Evolutionary conservation across 2,329 filamentous ascomycete genomes (phyloP).

Genomic region (Parastagonospora nodorum): DNA sequence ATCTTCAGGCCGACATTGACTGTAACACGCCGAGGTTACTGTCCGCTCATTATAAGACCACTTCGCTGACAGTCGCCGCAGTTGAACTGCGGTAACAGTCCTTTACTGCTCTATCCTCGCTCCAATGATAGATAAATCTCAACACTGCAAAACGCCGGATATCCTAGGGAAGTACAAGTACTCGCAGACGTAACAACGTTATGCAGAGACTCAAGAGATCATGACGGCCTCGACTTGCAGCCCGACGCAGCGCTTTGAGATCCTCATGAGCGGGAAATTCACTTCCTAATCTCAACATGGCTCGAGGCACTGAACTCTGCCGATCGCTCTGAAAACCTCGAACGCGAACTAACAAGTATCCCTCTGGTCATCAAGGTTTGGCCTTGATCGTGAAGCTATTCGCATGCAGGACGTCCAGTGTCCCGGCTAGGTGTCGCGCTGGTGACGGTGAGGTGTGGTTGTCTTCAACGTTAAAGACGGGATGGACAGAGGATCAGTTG

Average conservation of each 20-base stretch:
- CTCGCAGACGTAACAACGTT: constrained; percentile 22
- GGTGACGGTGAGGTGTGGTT: too few species aligned
- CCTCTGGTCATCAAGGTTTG: constrained; percentile 35
- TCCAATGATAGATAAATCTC: constrained; percentile 9
- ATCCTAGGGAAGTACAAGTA: constrained; percentile 23
- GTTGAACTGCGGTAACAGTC: background rate
- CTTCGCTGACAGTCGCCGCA: background rate
- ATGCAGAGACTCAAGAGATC: constrained; percentile 21
- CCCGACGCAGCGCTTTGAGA: constrained; percentile 6
- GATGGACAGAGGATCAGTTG: constrained; percentile 54
- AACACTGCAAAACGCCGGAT: constrained; percentile 3
- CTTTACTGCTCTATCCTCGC: background rate
- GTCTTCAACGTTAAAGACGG: constrained; percentile 55
- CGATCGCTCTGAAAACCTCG: constrained; percentile 14
- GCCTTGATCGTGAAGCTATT: constrained; percentile 54
- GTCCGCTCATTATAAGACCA: background rate
- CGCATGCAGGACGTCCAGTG: constrained; percentile 48
- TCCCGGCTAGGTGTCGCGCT: constrained; percentile 39
- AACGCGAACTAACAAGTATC: constrained; percentile 1
- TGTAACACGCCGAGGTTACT: background rate
- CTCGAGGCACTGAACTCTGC: constrained; percentile 37
- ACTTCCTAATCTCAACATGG: constrained; percentile 35
- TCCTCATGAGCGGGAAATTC: constrained; percentile 19
- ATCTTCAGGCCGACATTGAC: background rate
- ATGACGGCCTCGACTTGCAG: constrained; percentile 32